A percentile compares a stretch with the other conserved stretches of the same genome.
Evolutionary conservation across 192 early-diverging fungal species (phyloP).

Genomic region (Coemansia sp.): DNA sequence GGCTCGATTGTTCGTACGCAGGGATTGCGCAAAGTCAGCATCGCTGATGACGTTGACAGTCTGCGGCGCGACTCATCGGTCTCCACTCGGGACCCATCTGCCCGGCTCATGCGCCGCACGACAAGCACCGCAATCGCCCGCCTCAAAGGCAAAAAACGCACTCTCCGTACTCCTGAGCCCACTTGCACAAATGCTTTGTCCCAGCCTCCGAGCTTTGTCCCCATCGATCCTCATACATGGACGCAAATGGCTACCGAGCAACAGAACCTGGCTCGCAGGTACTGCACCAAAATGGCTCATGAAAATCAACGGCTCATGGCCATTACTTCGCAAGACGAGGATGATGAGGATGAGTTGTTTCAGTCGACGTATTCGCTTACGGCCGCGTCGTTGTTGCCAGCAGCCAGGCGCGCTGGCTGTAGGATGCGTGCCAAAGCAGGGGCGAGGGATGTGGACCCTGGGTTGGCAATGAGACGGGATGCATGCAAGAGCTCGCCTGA

Average conservation of each 20-base stretch:
- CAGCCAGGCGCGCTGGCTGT: slow-evolving; percentile 11
- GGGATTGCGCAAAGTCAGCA: not conserved
- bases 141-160: not conserved
- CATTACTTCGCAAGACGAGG: not conserved
- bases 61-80: no score
- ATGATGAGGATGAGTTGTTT: slow-evolving; percentile 10
- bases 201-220: slow-evolving; percentile 16
- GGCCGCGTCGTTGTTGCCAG: slow-evolving; percentile 12
- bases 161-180: no score
- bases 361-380: slow-evolving; percentile 31
- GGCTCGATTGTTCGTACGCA: not conserved
- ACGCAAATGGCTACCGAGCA: slow-evolving; percentile 15
- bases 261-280: slow-evolving; percentile 16
- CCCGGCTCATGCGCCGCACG: slow-evolving; percentile 9
- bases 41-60: no score
- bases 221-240: slow-evolving; percentile 27
- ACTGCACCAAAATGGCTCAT: slow-evolving; percentile 17
- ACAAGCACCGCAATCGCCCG: slow-evolving; percentile 10
- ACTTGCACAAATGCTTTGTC: no score
- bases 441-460: not conserved
- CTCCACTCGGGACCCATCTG: no score
- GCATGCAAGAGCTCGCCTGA: slow-evolving; percentile 13
- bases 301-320: slow-evolving; percentile 12
- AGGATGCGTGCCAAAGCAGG: not conserved
- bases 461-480: not conserved